Evolutionary conservation across 495 filamentous ascomycete genomes (phyloP).

Genomic region (Penicillium herquei): DNA sequence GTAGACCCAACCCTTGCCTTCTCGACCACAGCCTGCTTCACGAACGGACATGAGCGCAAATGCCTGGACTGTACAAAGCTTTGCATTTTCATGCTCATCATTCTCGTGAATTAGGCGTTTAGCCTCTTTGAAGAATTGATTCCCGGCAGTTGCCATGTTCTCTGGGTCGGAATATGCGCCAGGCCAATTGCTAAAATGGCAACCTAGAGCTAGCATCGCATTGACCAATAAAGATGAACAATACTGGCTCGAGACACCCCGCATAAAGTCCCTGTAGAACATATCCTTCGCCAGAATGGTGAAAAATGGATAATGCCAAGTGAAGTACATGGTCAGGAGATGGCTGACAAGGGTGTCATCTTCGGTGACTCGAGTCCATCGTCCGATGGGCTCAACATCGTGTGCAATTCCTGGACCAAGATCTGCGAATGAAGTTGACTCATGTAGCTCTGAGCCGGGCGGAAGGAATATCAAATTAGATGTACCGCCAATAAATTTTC

Average conservation of each 20-base stretch:
- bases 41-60: constrained; percentile 94
- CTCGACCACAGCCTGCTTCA: constrained; percentile 92
- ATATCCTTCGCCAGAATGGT: constrained; percentile 85
- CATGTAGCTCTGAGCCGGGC: constrained; percentile 49
- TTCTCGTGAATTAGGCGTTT: constrained; percentile 87
- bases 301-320: constrained; percentile 98
- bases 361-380: constrained; percentile 85
- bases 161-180: constrained; percentile 66
- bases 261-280: constrained; percentile 83
- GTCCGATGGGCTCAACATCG: constrained; percentile 54
- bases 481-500: constrained; percentile 91
- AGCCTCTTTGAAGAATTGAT: constrained; percentile 96
- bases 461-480: constrained; percentile 90
- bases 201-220: constrained; percentile 92
- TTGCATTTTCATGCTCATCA: constrained; percentile 89
- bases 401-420: constrained; percentile 10
- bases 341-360: constrained; percentile 78
- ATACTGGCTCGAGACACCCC: constrained; percentile 64
- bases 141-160: constrained; percentile 83
- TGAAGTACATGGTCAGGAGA: constrained; percentile 95
- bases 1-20: constrained; percentile 97
- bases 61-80: constrained; percentile 91
- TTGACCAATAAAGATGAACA: constrained; percentile 91
- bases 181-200: constrained; percentile 82
- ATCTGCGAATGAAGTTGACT: constrained; percentile 31